Evolutionary conservation across 2,329 filamentous ascomycete genomes (phyloP).

Genomic region (Aaosphaeria pasadenensis): DNA sequence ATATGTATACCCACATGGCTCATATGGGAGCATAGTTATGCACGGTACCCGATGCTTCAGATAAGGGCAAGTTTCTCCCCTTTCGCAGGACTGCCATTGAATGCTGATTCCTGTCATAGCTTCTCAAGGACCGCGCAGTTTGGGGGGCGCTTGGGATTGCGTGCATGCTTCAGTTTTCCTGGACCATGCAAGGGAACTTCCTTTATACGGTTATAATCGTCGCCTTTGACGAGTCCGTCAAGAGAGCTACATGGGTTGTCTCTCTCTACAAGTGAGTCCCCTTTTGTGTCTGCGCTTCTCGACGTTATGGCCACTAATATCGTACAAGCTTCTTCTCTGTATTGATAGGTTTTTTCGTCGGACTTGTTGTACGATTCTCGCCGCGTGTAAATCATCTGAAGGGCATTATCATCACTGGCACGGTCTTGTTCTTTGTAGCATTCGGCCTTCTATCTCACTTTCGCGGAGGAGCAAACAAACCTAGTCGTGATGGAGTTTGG

Average conservation of each 20-base stretch:
- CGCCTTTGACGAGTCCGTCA: background rate
- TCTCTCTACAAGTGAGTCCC: background rate
- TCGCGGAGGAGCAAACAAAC: background rate
- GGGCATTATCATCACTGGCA: background rate
- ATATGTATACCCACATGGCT: background rate
- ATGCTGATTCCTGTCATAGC: conserved; percentile 4
- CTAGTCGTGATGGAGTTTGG: background rate
- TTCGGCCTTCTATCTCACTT: background rate
- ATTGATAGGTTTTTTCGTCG: background rate
- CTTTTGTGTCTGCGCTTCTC: background rate
- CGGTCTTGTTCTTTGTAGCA: background rate
- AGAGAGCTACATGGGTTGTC: background rate
- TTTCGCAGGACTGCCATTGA: background rate
- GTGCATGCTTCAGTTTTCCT: conserved; percentile 15
- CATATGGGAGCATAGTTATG: background rate
- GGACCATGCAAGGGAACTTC: background rate
- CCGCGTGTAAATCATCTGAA: background rate
- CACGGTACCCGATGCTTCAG: background rate
- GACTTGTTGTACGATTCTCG: background rate
- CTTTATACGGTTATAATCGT: background rate
- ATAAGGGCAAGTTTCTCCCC: conserved; percentile 17
- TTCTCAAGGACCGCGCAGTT: background rate
- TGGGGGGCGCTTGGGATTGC: background rate
- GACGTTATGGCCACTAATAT: background rate
- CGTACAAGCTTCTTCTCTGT: background rate